phyloP scores from a whole-genome alignment of 2,329 filamentous ascomycete genomes.

The Trichoderma simmonsii region DNA sequence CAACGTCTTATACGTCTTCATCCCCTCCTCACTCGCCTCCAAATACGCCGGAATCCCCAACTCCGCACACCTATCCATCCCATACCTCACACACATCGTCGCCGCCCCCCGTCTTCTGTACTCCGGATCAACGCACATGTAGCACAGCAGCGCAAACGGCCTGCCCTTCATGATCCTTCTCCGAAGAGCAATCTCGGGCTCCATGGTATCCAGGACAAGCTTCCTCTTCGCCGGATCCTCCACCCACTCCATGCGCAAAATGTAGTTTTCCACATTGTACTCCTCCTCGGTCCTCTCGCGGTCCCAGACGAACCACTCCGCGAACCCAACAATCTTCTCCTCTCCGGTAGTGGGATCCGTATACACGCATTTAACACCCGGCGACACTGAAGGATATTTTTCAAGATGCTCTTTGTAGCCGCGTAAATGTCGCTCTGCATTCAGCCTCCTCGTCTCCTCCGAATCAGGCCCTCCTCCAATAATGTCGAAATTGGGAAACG shows the following conservation, averaged over 20 bases:
- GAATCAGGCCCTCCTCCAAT: conserved; percentile 8
- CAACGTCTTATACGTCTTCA: conserved; percentile 15
- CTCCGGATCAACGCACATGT: conserved; percentile 13
- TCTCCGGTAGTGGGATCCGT: not conserved
- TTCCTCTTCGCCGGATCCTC: not conserved
- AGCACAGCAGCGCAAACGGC: conserved; percentile 12
- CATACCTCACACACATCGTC: conserved; percentile 9
- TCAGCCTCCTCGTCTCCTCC: not conserved
- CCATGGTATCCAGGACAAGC: not conserved
- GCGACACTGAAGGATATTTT: conserved; percentile 10
- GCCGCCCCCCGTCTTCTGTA: conserved; percentile 7
- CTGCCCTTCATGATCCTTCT: not conserved
- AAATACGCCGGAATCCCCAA: conserved; percentile 17
- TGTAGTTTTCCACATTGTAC: not conserved
- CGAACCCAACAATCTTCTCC: conserved; percentile 18
- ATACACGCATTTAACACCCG: conserved; percentile 17
- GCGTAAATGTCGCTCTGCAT: not conserved
- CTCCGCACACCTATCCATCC: conserved; percentile 18
- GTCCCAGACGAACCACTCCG: conserved; percentile 19
- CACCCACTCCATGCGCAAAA: conserved; percentile 1
- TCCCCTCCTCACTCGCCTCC: conserved; percentile 20
- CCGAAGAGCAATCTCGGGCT: not conserved
- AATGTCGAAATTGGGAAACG: not conserved
- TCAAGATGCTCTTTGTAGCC: conserved; percentile 4
- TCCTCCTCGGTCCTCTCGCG: conserved; percentile 10